Percentiles rank a stretch among this genome's conserved stretches.
These are phyloP conservation scores for Penicillium egyptiacum DNA, from an alignment of 495 filamentous ascomycete species.

Conservation along the genomic window DNA sequence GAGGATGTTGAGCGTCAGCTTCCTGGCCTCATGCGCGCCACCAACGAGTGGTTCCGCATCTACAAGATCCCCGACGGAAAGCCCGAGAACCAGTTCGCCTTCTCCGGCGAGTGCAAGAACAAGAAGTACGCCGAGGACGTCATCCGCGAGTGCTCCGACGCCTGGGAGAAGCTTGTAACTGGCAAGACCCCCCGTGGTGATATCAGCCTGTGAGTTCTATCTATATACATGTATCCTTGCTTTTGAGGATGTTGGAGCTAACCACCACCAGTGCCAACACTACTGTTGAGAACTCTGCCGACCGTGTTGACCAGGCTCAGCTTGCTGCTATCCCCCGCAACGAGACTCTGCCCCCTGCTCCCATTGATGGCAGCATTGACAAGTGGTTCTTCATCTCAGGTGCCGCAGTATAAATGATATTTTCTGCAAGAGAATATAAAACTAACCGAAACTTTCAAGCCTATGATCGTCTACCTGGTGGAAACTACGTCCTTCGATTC, in stretches of 20 bases:
- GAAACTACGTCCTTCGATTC: not conserved
- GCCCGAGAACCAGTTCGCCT: slow-evolving; percentile 99
- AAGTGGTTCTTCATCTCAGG: slow-evolving; percentile 99
- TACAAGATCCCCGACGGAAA: slow-evolving; percentile 99
- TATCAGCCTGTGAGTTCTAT: slow-evolving; percentile 73
- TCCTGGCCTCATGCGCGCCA: slow-evolving; percentile 91
- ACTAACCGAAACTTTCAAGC: slow-evolving; percentile 15
- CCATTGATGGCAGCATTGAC: slow-evolving; percentile 95
- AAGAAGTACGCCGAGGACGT: slow-evolving; percentile 97
- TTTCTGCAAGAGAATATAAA: slow-evolving; percentile 19
- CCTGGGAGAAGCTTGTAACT: slow-evolving; percentile 92
- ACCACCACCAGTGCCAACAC: slow-evolving; percentile 67
- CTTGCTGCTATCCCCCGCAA: slow-evolving; percentile 67
- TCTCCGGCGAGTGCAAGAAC: slow-evolving; percentile 99
- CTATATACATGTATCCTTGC: not conserved
- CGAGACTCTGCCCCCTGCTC: slow-evolving; percentile 77
- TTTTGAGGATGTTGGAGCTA: slow-evolving; percentile 24
- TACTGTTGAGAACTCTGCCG: slow-evolving; percentile 65
- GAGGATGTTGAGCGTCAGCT: slow-evolving; percentile 99
- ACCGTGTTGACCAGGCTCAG: slow-evolving; percentile 61
- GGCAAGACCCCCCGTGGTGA: slow-evolving; percentile 77
- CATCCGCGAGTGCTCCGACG: slow-evolving; percentile 91
- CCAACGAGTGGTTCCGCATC: slow-evolving; percentile 99
- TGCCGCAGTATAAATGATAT: slow-evolving; percentile 70
- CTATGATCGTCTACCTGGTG: slow-evolving; percentile 5